Evolutionary conservation across 2,329 filamentous ascomycete species (phyloP).

Genomic region (Dryadomyces quercivorus): DNA sequence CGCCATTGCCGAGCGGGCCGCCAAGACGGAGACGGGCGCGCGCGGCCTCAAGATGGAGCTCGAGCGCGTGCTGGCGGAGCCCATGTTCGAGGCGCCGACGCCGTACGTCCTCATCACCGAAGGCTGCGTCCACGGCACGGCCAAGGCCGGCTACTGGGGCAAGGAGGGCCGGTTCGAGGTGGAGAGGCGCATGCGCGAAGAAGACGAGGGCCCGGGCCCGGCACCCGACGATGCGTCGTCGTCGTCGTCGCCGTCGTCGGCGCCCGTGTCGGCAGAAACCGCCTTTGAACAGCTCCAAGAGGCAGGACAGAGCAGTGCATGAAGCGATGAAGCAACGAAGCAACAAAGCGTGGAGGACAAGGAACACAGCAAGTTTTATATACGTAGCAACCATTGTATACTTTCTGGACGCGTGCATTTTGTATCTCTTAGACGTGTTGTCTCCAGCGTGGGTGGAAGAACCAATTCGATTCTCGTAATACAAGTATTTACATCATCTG

Average conservation of each 20-base stretch:
- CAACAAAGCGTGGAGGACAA: too few relatives aligned
- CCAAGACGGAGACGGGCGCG: constrained; percentile 57
- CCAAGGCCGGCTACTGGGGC: constrained; percentile 50
- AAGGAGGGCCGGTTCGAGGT: constrained; percentile 60
- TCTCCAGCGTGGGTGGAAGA: neutral
- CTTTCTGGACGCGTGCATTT: too few relatives aligned
- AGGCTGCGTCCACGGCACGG: constrained; percentile 49
- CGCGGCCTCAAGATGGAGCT: constrained; percentile 69
- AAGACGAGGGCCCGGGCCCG: constrained; percentile 27
- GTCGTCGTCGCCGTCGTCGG: neutral
- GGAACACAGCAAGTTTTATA: neutral
- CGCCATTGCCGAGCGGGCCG: constrained; percentile 61
- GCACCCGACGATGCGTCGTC: neutral
- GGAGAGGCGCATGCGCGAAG: constrained; percentile 54
- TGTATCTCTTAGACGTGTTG: too few relatives aligned
- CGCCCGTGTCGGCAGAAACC: constrained; percentile 2
- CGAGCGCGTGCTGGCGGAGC: constrained; percentile 64
- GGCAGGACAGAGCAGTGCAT: constrained; percentile 36
- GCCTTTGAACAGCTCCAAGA: constrained; percentile 31
- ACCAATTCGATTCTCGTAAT: constrained; percentile 13
- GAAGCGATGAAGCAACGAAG: constrained; percentile 3
- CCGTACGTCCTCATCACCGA: constrained; percentile 66
- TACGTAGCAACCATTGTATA: too few relatives aligned
- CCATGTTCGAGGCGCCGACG: constrained; percentile 71
- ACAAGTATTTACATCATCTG: constrained; percentile 19